Evolutionary conservation across 768 basidiomycete species (phyloP), one percentile per base, ranked within the genome.

Genomic region (Lactarius hatsudake): DNA sequence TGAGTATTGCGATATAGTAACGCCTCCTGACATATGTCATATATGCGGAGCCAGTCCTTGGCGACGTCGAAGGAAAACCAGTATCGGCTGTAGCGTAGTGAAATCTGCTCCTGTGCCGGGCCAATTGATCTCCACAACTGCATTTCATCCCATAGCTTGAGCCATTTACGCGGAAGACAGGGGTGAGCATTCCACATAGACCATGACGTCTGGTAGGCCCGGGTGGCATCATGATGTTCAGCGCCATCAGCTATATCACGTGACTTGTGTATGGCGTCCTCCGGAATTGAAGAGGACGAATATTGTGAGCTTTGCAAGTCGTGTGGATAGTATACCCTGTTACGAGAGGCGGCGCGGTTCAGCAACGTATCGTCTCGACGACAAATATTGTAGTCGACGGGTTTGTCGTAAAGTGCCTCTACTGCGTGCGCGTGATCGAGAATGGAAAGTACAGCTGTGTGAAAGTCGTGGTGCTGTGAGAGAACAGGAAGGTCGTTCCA

Each of bases 391-490:
- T 63, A 62, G 18, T 9, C 30, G 15, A 3, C 20, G 3, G 60
- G 54, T 45, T 10, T 12, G 17, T 67, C 56, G 30, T 57, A 51
- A 8, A 67, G 36, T 17, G 28, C 9, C 38, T 67, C 61, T 10
- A 67, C 18, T 12, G 61, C 55, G 26, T 3, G 30, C 4, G 66
- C 61, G 36, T 67, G 61, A 7, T 53, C 56, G 32, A 66, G 38
- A n/a, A 65, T 64, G 15, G 20, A 5, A 5, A 9, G 3, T 1
- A 54, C 62, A 28, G 23, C 34, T 12, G 10, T 13, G 40, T 20
- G 57, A 28, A 68, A 68, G 40, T 42, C 63, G 8, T 68, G 62
- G 15, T 64, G 62, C 7, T 68, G 67, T 1, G 63, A 58, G 13
- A 68, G 53, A 2, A 18, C 28, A 0, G 67, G 67, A 17, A 68